Evolutionary conservation across 2,329 filamentous ascomycete genomes (phyloP), one percentile per base, ranked within the genome.

Genomic region (Coniella vitis): DNA sequence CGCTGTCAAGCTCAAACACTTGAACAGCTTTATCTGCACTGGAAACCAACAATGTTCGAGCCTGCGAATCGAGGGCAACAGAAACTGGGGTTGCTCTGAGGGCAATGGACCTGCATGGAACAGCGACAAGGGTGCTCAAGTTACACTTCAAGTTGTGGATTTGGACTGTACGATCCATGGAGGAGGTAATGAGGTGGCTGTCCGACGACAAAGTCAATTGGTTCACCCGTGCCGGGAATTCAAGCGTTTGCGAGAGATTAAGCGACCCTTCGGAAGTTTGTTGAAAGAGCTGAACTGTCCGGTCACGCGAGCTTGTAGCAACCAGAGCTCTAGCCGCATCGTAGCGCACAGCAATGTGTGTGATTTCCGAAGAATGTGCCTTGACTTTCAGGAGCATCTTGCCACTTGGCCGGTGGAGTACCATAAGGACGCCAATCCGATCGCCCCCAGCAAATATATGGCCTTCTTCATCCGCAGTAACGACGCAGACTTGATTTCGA

Each of bases 251-350:
- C 45, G 95, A 79, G 49, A 96, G 78, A 50, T 86, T 79, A 65
- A 94, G 85, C 3, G 67, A 68, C 2, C 80, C 76, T 12, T 67
- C 71, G 1, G 69, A 68, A 20, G 74, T 73, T 21, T 74, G 72
- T 52, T 79, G 75, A 62, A 96, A 97, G n/a, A 98, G 70, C 63
- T 98, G 93, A 1, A 91, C 80, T n/a, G 86, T 95, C 44, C 93
- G 84, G 66, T 98, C 93, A 56, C 93, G 79, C 32, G 89, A 87
- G 61, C 86, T 90, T 10, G 84, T 90, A 16, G 87, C 91, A 57
- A 97, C 74, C 39, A 95, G 71, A 32, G 81, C 76, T 40, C 70
- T 74, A 1, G 76, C 71, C 1, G 76, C 72, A 38, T 75, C 74
- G 57, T 87, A 79, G 58, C 82, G 81, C 4, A 94, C 73, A 17